Evolutionary conservation across 2,329 filamentous ascomycete species (phyloP), one percentile per base, ranked within the genome.

Genomic region (Phialemonium atrogriseum): DNA sequence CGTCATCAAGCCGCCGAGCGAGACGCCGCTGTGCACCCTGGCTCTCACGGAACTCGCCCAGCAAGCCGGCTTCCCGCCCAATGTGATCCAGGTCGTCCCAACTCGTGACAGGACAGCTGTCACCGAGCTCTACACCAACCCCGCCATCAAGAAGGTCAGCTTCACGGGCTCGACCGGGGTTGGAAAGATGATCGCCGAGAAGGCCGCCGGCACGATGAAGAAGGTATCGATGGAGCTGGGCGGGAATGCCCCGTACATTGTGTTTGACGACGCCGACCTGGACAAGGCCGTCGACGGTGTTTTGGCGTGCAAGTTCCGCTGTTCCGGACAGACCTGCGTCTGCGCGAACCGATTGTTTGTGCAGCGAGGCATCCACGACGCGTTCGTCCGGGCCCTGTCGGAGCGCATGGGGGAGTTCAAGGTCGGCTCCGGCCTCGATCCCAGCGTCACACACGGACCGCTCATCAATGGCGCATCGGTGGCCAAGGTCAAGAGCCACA

Each of bases 11-110:
- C 75, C 77, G n/a, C 76, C 80, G 0, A 68, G 70, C 12, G 78
- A 84, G 55, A 83, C 80, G 0, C 80, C 80, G 0, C 76, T 80
- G 48, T 80, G 77, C 22, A 70, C 73, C 4, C 73, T 79, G 24
- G 79, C 79, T 1, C 55, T 84, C 10, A 73, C 73, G 2, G 73
- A 80, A 48, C 65, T 84, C 19, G 75, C 73, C 1, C 60, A 71
- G 34, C 65, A 74, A 12, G 80, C 80, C 2, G 80, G 80, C 5
- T 72, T 84, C 20, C 80, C 80, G 8, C 69, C 72, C 35, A 77
- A 77, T 17, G 74, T 80, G 2, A 64, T 84, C 19, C 30, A 43
- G 21, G 36, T 43, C 11, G 24, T 26, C 30, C 32, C 39, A 11
- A 37, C 38, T 10, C 31, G 32, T 26, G 36, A 41, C 27, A 32